Evolutionary conservation across 73 alveolate genomes (phyloP).

Genomic region (Blepharisma japonicum): DNA sequence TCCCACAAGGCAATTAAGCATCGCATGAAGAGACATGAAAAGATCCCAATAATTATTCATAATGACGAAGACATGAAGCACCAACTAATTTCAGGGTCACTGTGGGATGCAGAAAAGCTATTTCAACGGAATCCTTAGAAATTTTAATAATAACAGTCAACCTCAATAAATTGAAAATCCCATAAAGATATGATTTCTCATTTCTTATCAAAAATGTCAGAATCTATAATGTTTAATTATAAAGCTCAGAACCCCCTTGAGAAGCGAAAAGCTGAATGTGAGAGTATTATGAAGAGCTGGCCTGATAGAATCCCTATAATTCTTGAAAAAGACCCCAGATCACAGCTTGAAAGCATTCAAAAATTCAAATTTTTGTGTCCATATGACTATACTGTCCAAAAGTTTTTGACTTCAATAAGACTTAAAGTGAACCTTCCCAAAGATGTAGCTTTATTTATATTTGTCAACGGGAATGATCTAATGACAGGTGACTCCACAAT

Average conservation of each 20-base stretch:
- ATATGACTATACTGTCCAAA: conserved; percentile 20
- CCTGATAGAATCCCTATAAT: conserved; percentile 29
- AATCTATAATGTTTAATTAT: conserved; percentile 20
- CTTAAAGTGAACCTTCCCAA: background rate
- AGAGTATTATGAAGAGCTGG: conserved; percentile 9
- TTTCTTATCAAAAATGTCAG: background rate
- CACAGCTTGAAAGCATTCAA: conserved; percentile 5
- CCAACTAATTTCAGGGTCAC: background rate
- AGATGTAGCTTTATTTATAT: conserved; percentile 23
- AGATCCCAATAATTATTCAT: conserved; percentile 14
- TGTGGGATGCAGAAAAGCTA: background rate
- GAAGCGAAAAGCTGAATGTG: conserved; percentile 19
- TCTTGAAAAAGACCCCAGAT: background rate
- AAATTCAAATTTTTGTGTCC: conserved; percentile 24
- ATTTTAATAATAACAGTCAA: too few species aligned
- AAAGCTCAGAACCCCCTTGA: conserved; percentile 28
- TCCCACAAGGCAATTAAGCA: conserved; percentile 80
- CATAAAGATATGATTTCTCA: too few species aligned
- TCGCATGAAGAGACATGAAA: conserved; percentile 28
- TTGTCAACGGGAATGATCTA: conserved; percentile 20
- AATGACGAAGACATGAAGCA: conserved; percentile 20
- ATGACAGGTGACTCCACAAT: conserved; percentile 30
- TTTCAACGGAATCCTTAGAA: too few species aligned
- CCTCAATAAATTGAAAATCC: too few species aligned
- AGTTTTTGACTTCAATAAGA: conserved; percentile 5